phyloP scores from a whole-genome alignment of 2,329 filamentous ascomycete species.

The Sordariomycetes sp. region DNA sequence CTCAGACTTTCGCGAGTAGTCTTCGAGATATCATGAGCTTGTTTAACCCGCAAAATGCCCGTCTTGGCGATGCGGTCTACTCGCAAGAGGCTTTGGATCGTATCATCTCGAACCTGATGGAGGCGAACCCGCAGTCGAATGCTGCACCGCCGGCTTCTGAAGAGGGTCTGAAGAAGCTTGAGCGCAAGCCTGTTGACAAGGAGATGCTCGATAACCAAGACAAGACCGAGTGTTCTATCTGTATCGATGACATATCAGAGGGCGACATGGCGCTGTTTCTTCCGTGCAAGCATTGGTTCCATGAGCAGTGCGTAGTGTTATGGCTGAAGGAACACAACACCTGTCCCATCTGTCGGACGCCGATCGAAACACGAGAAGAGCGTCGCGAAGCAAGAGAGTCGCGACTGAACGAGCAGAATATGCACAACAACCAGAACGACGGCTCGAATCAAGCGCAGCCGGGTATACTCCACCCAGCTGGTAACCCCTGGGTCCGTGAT shows the following conservation, averaged over 20 bases:
- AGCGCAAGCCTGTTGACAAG: constrained; percentile 60
- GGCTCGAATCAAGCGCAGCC: too few relatives aligned
- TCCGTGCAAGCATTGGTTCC: constrained; percentile 92
- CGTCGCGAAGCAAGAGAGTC: constrained; percentile 6
- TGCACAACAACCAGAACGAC: too few relatives aligned
- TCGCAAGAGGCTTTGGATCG: constrained; percentile 84
- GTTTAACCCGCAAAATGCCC: constrained; percentile 40
- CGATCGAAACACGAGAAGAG: constrained; percentile 33
- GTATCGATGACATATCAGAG: constrained; percentile 73
- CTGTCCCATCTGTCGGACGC: constrained; percentile 70
- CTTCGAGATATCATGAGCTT: constrained; percentile 46
- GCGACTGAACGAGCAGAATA: background rate
- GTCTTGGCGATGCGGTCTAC: constrained; percentile 75
- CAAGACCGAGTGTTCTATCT: constrained; percentile 86
- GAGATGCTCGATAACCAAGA: constrained; percentile 58
- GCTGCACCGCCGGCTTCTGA: constrained; percentile 75
- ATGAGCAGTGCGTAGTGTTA: constrained; percentile 67
- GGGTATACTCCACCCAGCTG: too few relatives aligned
- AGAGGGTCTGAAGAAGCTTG: constrained; percentile 63
- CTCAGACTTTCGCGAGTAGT: constrained; percentile 17
- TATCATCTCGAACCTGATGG: constrained; percentile 82
- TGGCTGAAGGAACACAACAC: constrained; percentile 92
- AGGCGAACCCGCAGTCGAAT: constrained; percentile 65
- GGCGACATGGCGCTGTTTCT: constrained; percentile 68
- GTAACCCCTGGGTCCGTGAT: too few relatives aligned